These are phyloP conservation scores for Lasiodiplodia theobromae DNA, from an alignment of 2,329 filamentous ascomycete genomes.

Conservation along the genomic window DNA sequence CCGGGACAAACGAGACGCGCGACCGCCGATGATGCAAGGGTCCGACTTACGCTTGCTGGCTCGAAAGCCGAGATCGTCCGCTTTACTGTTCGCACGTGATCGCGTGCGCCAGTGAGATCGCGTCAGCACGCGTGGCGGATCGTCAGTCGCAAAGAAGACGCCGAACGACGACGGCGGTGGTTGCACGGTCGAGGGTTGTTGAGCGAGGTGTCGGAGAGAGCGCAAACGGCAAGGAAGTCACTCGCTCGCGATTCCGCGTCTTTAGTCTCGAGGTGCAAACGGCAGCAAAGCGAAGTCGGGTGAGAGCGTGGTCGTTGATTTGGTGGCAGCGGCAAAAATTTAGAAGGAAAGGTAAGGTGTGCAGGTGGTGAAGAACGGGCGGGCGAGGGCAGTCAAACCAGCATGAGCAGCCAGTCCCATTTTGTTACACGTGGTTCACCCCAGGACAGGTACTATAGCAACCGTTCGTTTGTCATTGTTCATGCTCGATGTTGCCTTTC, in stretches of 20 bases:
- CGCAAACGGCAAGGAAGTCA: too few relatives aligned
- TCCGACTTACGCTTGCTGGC: conserved; percentile 9
- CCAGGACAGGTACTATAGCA: not conserved
- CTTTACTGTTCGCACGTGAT: conserved; percentile 2
- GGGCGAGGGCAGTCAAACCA: not conserved
- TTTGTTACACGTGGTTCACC: not conserved
- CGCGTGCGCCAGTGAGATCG: conserved; percentile 5
- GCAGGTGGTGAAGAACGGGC: not conserved
- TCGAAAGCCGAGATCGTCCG: conserved; percentile 4
- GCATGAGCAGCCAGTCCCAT: not conserved
- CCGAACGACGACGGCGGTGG: not conserved
- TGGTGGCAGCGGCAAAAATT: not conserved
- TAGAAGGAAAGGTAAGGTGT: not conserved
- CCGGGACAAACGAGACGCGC: not conserved
- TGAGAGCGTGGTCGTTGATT: not conserved
- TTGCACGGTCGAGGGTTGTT: not conserved
- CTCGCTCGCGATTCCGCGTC: not conserved
- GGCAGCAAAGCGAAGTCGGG: not conserved
- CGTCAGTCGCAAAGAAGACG: not conserved
- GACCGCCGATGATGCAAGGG: conserved; percentile 22
- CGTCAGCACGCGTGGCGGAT: conserved; percentile 2
- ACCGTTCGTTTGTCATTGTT: not conserved
- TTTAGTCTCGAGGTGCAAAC: not conserved
- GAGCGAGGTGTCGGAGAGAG: not conserved
- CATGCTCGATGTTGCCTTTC: not conserved